Evolutionary conservation across 2,329 filamentous ascomycete genomes (phyloP).

Genomic region (Paecilomyces fulvus): DNA sequence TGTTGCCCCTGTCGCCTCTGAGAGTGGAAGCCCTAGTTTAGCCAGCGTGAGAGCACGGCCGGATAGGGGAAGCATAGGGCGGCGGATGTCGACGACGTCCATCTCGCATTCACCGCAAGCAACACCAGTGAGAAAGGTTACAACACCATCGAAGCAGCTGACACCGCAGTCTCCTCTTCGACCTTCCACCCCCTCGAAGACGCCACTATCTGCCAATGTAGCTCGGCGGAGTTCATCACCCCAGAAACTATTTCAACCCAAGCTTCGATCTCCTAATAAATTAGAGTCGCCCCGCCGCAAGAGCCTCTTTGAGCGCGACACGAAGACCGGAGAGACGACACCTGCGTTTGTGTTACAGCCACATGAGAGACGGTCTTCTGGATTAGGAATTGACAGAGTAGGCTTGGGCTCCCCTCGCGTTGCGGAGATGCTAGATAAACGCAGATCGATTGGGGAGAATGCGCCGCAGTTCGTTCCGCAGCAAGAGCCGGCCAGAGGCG

Average conservation of each 20-base stretch:
- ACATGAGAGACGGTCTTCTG: slow-evolving; percentile 52
- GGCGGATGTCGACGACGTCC: slow-evolving; percentile 37
- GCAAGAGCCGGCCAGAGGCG: slow-evolving; percentile 32
- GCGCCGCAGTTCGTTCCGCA: slow-evolving; percentile 55
- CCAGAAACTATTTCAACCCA: slow-evolving; percentile 38
- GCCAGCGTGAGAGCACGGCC: slow-evolving; percentile 43
- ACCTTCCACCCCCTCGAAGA: slow-evolving; percentile 43
- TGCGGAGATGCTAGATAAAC: slow-evolving; percentile 60
- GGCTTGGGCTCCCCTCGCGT: slow-evolving; percentile 70
- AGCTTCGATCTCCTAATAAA: slow-evolving; percentile 31
- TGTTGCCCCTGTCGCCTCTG: slow-evolving; percentile 35
- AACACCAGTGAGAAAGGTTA: slow-evolving; percentile 31
- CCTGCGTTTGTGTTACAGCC: slow-evolving; percentile 59
- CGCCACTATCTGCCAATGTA: slow-evolving; percentile 41
- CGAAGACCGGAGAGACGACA: slow-evolving; percentile 48
- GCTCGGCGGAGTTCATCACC: slow-evolving; percentile 41
- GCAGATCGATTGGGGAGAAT: slow-evolving; percentile 62
- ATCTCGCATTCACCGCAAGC: slow-evolving; percentile 26
- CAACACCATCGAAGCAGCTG: slow-evolving; percentile 31
- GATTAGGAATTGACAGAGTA: slow-evolving; percentile 59
- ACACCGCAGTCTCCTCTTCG: slow-evolving; percentile 36
- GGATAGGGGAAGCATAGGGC: slow-evolving; percentile 40
- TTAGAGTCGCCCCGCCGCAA: slow-evolving; percentile 25
- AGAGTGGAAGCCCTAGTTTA: slow-evolving; percentile 48
- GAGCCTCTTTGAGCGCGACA: slow-evolving; percentile 49